Evolutionary conservation across 1,139 yeast genomes (phyloP), one percentile per base, ranked within the genome.

Genomic region (Suhomyces taliae): DNA sequence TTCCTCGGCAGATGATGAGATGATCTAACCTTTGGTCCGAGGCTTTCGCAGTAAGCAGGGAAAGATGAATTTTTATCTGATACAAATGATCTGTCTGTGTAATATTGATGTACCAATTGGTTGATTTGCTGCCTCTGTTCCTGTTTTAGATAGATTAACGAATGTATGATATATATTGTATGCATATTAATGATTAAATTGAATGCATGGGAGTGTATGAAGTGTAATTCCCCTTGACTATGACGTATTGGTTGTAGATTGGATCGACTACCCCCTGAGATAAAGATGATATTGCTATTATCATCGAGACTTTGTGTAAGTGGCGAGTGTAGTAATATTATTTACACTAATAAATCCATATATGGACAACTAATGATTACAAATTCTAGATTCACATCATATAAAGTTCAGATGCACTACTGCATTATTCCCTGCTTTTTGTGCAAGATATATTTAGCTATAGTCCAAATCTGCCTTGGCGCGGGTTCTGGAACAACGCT

Each of bases 401-500:
- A 29, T 11, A 6, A 29, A 29, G 4, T 29, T 11, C 32, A 9
- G 32, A 29, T 29, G 32, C 11, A 29, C 11, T 11, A 29, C 32
- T 29, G 32, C 9, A 9, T 29, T 29, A 9, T 29, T 29, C 32
- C 4, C 4, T 29, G 32, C 32, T 5, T 29, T 29, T 29, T 29
- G 32, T 29, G 5, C 32, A 29, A 8, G 11, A n/a, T n/a, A 29
- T n/a, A 24, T 6, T 36, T 24, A 24, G 9, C 11, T 11, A 29
- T 37, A 34, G 33, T n/a, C 34, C 9, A 34, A 27, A 31, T 15
- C 26, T n/a, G 34, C 19, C 40, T 37, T 37, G 40, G 40, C 40
- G 34, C 34, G 9, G 39, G n/a, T 37, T 32, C 10, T 10, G 32
- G 26, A n/a, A 12, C 40, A 37, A 27, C 40, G 40, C 40, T 37